Conservation (phyloP, 2,329 filamentous ascomycete genomes). For the Chaetomiaceae sp. region DNA sequence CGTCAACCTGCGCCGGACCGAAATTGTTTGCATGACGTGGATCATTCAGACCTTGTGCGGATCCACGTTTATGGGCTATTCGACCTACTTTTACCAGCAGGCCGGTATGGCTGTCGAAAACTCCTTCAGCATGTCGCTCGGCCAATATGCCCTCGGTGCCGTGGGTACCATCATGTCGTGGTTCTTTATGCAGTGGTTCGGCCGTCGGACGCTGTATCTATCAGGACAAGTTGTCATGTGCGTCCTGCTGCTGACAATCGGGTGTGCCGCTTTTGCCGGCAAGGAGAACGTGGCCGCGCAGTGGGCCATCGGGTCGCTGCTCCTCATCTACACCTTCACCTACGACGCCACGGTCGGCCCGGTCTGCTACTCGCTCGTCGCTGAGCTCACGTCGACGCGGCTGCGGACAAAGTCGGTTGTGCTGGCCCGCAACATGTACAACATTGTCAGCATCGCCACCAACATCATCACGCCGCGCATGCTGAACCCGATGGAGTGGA, state of each 20-base stretch:
- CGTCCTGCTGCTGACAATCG: slow-evolving; percentile 41
- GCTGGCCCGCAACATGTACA: slow-evolving; percentile 23
- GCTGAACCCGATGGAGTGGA: slow-evolving; percentile 21
- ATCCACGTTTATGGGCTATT: slow-evolving; percentile 43
- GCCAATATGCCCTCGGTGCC: slow-evolving; percentile 37
- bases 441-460: slow-evolving; percentile 22
- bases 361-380: slow-evolving; percentile 27
- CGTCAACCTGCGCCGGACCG: slow-evolving; percentile 48
- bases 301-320: slow-evolving; percentile 24
- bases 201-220: slow-evolving; percentile 31
- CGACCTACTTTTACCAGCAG: slow-evolving; percentile 38
- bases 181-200: slow-evolving; percentile 35
- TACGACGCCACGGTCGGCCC: slow-evolving; percentile 28
- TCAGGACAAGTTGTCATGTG: slow-evolving; percentile 39
- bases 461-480: slow-evolving; percentile 26
- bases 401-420: slow-evolving; percentile 24
- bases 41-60: slow-evolving; percentile 47
- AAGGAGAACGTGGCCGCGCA: not conserved
- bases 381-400: slow-evolving; percentile 27
- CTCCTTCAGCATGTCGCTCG: slow-evolving; percentile 38
- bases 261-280: slow-evolving; percentile 19
- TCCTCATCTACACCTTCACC: slow-evolving; percentile 24
- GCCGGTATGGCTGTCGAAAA: slow-evolving; percentile 32
- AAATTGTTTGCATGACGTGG: slow-evolving; percentile 48
- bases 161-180: slow-evolving; percentile 44